phyloP scores from a whole-genome alignment of 257 asterid genomes.

The Craterostigma plantagineum region DNA sequence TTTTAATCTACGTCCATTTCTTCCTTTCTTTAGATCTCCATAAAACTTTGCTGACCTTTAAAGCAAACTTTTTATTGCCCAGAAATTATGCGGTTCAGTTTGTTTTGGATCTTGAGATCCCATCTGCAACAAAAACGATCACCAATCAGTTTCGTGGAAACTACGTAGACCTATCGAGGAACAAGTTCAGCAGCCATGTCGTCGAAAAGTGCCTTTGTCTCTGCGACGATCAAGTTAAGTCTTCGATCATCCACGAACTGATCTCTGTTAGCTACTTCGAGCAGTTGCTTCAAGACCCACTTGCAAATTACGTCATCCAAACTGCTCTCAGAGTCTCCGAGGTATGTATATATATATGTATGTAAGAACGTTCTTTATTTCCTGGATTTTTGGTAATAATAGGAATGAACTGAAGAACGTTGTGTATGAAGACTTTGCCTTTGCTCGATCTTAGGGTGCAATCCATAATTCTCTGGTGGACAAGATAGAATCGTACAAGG shows the following conservation, averaged over 20 bases:
- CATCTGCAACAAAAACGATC: constrained; percentile 42
- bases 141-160: constrained; percentile 51
- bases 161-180: constrained; percentile 56
- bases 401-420: too few relatives aligned
- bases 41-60: too few relatives aligned
- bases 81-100: constrained; percentile 87
- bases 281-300: constrained; percentile 91
- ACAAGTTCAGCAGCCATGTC: constrained; percentile 89
- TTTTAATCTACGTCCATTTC: not conserved
- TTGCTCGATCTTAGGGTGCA: constrained; percentile 38
- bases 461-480: constrained; percentile 34
- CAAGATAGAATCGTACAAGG: constrained; percentile 54
- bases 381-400: too few relatives aligned
- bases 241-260: constrained; percentile 58
- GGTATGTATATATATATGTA: constrained; percentile 40
- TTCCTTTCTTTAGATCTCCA: too few relatives aligned
- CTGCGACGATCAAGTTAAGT: constrained; percentile 29
- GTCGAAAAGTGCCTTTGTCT: constrained; percentile 62
- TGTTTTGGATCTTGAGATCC: constrained; percentile 54
- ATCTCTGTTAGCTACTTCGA: constrained; percentile 53
- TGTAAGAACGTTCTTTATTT: too few relatives aligned
- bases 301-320: constrained; percentile 88
- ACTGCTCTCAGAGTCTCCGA: constrained; percentile 61
- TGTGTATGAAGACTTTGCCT: not conserved
- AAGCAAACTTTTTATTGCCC: constrained; percentile 9